Evolutionary conservation across 75 land plant species (phyloP).

Genomic region (Pseudotsuga menziesii): DNA sequence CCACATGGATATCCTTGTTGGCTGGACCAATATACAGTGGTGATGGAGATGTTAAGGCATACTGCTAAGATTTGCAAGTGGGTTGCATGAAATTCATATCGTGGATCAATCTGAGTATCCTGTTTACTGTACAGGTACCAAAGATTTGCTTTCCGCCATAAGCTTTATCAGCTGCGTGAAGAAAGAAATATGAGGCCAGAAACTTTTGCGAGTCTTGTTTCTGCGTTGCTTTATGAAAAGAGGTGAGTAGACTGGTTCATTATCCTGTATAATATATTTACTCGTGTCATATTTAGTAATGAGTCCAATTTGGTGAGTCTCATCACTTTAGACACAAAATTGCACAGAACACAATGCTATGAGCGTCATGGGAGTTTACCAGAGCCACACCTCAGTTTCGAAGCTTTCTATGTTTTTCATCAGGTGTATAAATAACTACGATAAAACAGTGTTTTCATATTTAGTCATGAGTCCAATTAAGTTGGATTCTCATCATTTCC

Average conservation of each 20-base stretch:
- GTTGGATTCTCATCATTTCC: too few species aligned
- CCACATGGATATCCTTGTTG: neutral
- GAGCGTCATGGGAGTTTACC: too few species aligned
- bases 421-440: too few species aligned
- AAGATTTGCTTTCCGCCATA: constrained; percentile 81
- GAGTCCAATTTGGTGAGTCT: neutral
- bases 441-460: too few species aligned
- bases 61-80: neutral
- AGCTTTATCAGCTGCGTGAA: constrained; percentile 85
- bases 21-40: neutral
- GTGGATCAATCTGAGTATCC: neutral
- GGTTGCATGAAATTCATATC: neutral
- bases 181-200: constrained; percentile 96
- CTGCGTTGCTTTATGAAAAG: constrained; percentile 93
- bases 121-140: constrained; percentile 57
- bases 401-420: too few species aligned
- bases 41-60: neutral
- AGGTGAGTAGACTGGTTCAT: constrained; percentile 39
- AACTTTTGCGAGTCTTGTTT: constrained; percentile 95
- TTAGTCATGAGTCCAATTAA: too few species aligned
- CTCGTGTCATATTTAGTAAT: neutral
- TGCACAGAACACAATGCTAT: too few species aligned
- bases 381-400: too few species aligned
- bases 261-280: neutral
- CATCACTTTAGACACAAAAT: too few species aligned